phyloP scores from a whole-genome alignment of 2,329 filamentous ascomycete species.

The Epichloe baconii region DNA sequence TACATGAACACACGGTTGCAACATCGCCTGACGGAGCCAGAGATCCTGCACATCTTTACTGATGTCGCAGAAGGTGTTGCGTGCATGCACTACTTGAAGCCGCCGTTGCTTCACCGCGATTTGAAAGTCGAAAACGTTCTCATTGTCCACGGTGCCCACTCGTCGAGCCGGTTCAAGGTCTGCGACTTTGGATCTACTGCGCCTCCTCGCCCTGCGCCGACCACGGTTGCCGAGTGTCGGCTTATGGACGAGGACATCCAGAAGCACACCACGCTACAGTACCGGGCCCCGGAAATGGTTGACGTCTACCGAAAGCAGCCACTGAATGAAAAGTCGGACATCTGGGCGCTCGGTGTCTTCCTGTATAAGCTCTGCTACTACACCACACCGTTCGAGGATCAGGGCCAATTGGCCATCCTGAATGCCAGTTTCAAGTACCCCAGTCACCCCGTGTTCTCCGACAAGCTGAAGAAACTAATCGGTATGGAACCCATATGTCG shows the following conservation, averaged over 20 bases:
- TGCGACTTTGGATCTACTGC: constrained; percentile 97
- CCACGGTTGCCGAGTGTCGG: constrained; percentile 75
- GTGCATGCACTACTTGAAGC: constrained; percentile 98
- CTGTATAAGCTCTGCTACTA: constrained; percentile 99
- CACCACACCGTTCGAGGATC: constrained; percentile 95
- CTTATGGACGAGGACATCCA: constrained; percentile 95
- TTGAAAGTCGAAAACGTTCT: constrained; percentile 97
- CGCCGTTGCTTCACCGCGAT: constrained; percentile 81
- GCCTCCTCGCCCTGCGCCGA: constrained; percentile 69
- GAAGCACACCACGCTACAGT: constrained; percentile 92
- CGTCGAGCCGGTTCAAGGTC: constrained; percentile 74
- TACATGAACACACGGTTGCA: constrained; percentile 99
- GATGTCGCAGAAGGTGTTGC: constrained; percentile 94
- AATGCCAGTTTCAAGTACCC: constrained; percentile 93
- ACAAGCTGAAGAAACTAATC: constrained; percentile 79
- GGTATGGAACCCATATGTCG: constrained; percentile 33
- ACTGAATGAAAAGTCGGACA: constrained; percentile 97
- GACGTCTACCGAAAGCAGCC: constrained; percentile 94
- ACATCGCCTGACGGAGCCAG: constrained; percentile 90
- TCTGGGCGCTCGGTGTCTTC: constrained; percentile 90
- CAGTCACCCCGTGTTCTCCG: constrained; percentile 76
- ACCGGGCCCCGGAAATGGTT: constrained; percentile 96
- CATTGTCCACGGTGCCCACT: constrained; percentile 55
- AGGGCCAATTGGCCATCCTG: constrained; percentile 91
- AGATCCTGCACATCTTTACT: constrained; percentile 93